Conservation (phyloP, 805 yeast species). For the Hanseniaspora hatyaiensis region DNA sequence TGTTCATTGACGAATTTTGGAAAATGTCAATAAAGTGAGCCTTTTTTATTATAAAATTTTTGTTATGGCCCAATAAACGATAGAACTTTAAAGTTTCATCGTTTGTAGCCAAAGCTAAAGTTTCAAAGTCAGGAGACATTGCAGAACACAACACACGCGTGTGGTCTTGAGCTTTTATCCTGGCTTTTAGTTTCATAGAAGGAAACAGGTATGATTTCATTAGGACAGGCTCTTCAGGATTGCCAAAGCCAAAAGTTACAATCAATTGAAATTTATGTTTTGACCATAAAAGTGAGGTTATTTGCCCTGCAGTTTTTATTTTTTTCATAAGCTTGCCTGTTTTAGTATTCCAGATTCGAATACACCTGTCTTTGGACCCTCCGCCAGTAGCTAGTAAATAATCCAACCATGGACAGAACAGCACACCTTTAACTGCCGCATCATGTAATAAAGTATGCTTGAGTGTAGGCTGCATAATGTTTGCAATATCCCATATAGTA, state of each 20-base stretch:
- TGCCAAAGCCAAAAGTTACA: constrained; percentile 76
- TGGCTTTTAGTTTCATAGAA: constrained; percentile 36
- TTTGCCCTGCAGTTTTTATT: constrained; percentile 53
- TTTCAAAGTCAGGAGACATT: constrained; percentile 48
- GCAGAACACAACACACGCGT: constrained; percentile 57
- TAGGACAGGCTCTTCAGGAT: constrained; percentile 39
- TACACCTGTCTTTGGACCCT: constrained; percentile 68
- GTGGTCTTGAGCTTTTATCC: constrained; percentile 40
- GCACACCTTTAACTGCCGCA: constrained; percentile 84
- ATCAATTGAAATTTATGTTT: constrained; percentile 47
- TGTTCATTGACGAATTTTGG: not conserved
- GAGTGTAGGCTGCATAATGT: constrained; percentile 33
- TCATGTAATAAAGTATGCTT: constrained; percentile 47
- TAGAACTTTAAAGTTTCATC: constrained; percentile 69
- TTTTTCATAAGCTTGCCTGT: constrained; percentile 61
- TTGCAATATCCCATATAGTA: constrained; percentile 57
- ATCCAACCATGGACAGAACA: constrained; percentile 84
- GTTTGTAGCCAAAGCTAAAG: constrained; percentile 62
- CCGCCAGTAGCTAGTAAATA: constrained; percentile 81
- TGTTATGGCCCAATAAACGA: constrained; percentile 37
- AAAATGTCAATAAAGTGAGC: not conserved
- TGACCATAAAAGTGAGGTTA: constrained; percentile 75
- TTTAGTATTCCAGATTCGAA: constrained; percentile 75
- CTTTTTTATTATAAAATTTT: not conserved
- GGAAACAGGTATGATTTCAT: constrained; percentile 61